Percentiles rank a stretch among this genome's conserved stretches.
phyloP scores from a whole-genome alignment of 2,329 filamentous ascomycete species.

The Aspergillus versicolor region DNA sequence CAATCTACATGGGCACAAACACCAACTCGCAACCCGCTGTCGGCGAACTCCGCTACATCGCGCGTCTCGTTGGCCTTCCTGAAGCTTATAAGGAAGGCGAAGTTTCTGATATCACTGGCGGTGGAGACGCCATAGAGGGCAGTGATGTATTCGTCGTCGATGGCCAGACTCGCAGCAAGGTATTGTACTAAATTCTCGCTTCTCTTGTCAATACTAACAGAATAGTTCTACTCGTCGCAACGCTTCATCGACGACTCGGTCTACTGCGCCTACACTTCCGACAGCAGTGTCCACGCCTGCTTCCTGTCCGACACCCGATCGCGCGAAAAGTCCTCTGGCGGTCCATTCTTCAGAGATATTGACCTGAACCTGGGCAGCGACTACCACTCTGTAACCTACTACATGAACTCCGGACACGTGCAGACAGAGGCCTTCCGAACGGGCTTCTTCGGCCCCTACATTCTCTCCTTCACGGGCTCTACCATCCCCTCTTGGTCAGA shows the following conservation, averaged over 20 bases:
- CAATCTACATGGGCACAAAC: constrained; percentile 7
- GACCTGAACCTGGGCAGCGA: constrained; percentile 1
- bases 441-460: constrained; percentile 6
- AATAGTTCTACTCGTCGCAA: constrained; percentile 6
- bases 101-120: neutral
- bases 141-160: constrained; percentile 5
- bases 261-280: constrained; percentile 1
- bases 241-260: constrained; percentile 7
- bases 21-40: neutral
- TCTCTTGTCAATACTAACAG: too few species aligned
- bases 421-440: constrained; percentile 5
- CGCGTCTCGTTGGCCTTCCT: neutral
- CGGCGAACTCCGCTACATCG: constrained; percentile 7
- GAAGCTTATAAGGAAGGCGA: constrained; percentile 1
- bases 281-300: neutral
- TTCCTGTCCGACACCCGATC: constrained; percentile 1
- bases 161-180: constrained; percentile 1
- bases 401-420: constrained; percentile 10
- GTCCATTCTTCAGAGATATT: constrained; percentile 7
- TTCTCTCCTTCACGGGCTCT: neutral
- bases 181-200: neutral
- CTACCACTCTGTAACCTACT: constrained; percentile 4
- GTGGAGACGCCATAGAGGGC: neutral
- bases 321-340: constrained; percentile 8
- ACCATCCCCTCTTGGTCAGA: neutral